Conservation (phyloP, 345 rosid species). For the Turnera subulata region DNA sequence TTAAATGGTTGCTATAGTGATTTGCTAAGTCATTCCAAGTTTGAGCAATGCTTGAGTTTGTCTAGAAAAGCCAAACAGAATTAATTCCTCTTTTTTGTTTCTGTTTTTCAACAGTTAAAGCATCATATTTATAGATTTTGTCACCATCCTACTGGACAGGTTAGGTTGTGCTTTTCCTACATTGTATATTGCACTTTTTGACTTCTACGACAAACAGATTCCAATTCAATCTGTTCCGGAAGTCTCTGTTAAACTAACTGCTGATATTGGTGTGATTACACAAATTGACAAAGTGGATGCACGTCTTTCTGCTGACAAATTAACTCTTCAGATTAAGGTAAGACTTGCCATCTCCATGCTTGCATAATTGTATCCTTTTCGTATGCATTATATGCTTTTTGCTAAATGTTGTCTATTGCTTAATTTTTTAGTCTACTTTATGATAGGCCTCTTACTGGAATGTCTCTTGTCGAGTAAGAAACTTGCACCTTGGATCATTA, state of each 20-base stretch:
- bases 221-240: constrained; percentile 36
- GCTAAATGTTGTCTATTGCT: neutral
- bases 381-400: neutral
- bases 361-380: neutral
- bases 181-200: constrained; percentile 41
- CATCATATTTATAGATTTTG: too few relatives aligned
- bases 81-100: too few relatives aligned
- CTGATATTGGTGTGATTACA: constrained; percentile 8
- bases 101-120: too few relatives aligned
- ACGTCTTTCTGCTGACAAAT: constrained; percentile 31
- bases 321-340: constrained; percentile 45
- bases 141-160: constrained; percentile 30
- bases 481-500: too few relatives aligned
- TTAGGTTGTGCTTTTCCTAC: constrained; percentile 49
- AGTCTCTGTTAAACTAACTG: constrained; percentile 30
- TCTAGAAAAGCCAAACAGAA: too few relatives aligned
- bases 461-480: too few relatives aligned
- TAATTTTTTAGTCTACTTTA: neutral
- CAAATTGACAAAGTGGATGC: constrained; percentile 28
- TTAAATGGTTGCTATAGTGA: neutral
- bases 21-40: too few relatives aligned
- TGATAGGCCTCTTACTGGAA: neutral
- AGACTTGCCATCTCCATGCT: neutral
- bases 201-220: constrained; percentile 40
- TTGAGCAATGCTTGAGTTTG: too few relatives aligned